Evolutionary conservation across 371 early-diverging fungal genomes (phyloP).

Genomic region (Mucor circinelloides): DNA sequence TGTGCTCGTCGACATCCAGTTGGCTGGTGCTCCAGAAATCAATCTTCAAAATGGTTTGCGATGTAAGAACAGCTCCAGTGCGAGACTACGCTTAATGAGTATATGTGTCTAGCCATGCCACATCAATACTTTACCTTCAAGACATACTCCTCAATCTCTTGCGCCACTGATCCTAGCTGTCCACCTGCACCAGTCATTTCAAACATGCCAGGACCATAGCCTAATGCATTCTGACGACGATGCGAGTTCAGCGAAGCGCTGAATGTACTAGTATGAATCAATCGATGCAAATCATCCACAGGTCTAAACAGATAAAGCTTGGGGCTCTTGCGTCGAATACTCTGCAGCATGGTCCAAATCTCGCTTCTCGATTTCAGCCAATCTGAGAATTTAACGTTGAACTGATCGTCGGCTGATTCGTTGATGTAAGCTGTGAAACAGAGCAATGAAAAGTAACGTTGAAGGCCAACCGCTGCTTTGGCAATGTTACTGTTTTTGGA

Average conservation of each 20-base stretch:
- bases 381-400: conserved; percentile 43
- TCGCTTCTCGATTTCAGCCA: conserved; percentile 62
- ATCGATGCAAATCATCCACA: conserved; percentile 58
- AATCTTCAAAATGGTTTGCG: conserved; percentile 63
- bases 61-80: conserved; percentile 60
- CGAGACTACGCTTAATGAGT: conserved; percentile 31
- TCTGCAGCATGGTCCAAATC: conserved; percentile 59
- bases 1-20: conserved; percentile 17
- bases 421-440: conserved; percentile 61
- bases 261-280: background rate
- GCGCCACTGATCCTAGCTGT: conserved; percentile 25
- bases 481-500: conserved; percentile 35
- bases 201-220: conserved; percentile 30
- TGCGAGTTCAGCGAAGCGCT: conserved; percentile 8
- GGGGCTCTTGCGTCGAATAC: conserved; percentile 49
- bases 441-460: conserved; percentile 66
- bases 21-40: conserved; percentile 54
- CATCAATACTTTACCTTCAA: conserved; percentile 38
- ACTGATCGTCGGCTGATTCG: conserved; percentile 38
- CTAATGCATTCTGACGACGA: conserved; percentile 9
- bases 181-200: conserved; percentile 18
- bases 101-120: background rate
- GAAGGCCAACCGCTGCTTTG: conserved; percentile 57
- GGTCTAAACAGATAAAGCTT: conserved; percentile 64
- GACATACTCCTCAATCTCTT: conserved; percentile 52